phyloP scores from a whole-genome alignment of 2,329 filamentous ascomycete genomes.

The Hypoxylon sp. region DNA sequence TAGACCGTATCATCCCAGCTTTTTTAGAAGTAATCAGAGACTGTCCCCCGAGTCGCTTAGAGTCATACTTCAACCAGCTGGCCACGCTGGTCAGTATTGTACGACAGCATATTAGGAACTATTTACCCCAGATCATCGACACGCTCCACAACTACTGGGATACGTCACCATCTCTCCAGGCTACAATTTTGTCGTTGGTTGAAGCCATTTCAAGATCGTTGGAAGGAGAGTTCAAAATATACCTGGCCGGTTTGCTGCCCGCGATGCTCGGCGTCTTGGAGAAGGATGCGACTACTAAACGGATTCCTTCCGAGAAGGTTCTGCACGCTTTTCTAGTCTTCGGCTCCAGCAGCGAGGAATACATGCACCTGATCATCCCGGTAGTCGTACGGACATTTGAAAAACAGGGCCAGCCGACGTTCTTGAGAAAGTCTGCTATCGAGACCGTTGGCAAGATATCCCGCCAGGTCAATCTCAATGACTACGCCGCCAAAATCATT shows the following conservation, averaged over 20 bases:
- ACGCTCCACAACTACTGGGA: slow-evolving; percentile 94
- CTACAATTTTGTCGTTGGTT: slow-evolving; percentile 90
- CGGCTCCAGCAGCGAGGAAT: slow-evolving; percentile 94
- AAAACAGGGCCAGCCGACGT: slow-evolving; percentile 82
- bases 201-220: slow-evolving; percentile 94
- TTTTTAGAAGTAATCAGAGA: slow-evolving; percentile 91
- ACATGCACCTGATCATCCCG: slow-evolving; percentile 98
- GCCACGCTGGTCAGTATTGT: slow-evolving; percentile 95
- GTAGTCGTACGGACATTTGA: slow-evolving; percentile 96
- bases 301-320: slow-evolving; percentile 88
- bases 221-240: slow-evolving; percentile 98
- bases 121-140: slow-evolving; percentile 86
- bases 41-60: slow-evolving; percentile 81
- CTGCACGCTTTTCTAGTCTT: slow-evolving; percentile 97
- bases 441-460: slow-evolving; percentile 96
- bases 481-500: slow-evolving; percentile 96
- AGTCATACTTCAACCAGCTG: slow-evolving; percentile 98
- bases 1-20: slow-evolving; percentile 92
- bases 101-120: slow-evolving; percentile 93
- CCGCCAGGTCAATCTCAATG: slow-evolving; percentile 95
- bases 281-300: slow-evolving; percentile 80
- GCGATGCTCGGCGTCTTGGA: slow-evolving; percentile 96
- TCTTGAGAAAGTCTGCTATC: slow-evolving; percentile 88
- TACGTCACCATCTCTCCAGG: slow-evolving; percentile 81
- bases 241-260: slow-evolving; percentile 87